These are phyloP conservation scores for Climacium dendroides DNA, from an alignment of 225 moss, liverwort and hornwort species.

Conservation along the genomic window DNA sequence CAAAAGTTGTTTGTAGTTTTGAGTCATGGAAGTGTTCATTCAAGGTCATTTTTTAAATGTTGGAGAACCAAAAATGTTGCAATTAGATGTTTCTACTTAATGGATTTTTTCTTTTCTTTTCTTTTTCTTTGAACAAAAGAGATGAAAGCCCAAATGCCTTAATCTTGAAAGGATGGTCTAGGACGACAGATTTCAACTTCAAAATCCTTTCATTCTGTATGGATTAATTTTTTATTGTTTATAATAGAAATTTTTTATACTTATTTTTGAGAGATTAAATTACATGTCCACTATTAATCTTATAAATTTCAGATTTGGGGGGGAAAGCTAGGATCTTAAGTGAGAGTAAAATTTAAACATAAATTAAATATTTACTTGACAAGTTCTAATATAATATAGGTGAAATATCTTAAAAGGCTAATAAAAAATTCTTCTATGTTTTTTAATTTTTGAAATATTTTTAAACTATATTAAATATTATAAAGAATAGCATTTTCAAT, in stretches of 20 bases:
- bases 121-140: neutral
- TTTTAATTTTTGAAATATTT: neutral
- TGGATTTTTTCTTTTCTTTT: neutral
- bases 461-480: neutral
- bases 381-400: neutral
- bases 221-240: neutral
- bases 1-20: neutral
- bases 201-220: neutral
- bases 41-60: neutral
- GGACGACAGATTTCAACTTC: neutral
- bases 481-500: neutral
- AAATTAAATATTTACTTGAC: too few species aligned
- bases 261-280: neutral
- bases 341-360: neutral
- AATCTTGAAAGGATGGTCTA: neutral
- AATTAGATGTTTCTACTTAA: neutral
- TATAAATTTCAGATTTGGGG: fast-evolving
- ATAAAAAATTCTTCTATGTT: neutral
- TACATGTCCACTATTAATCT: neutral
- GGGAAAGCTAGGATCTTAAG: fast-evolving
- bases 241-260: fast-evolving
- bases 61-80: fast-evolving
- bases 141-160: neutral
- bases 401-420: fast-evolving
- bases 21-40: neutral